These are phyloP conservation scores for Penicillium sp. DNA, from an alignment of 2,329 filamentous ascomycete species.

Conservation along the genomic window DNA sequence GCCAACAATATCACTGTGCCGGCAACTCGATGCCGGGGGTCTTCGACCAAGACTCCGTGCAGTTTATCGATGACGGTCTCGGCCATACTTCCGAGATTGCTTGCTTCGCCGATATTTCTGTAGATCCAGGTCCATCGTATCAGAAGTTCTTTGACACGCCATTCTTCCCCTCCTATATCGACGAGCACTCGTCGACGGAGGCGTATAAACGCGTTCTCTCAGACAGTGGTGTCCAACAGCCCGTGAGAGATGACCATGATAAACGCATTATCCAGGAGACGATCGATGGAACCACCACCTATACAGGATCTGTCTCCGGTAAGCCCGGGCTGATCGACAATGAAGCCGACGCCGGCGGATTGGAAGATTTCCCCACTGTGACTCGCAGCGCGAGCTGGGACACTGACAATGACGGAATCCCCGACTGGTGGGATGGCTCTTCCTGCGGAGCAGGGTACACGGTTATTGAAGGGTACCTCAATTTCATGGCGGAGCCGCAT, in stretches of 20 bases:
- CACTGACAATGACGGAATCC: conserved; percentile 13
- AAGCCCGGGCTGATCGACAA: conserved; percentile 18
- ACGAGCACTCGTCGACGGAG: conserved; percentile 17
- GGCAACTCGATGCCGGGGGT: conserved; percentile 17
- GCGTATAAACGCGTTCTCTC: conserved; percentile 20
- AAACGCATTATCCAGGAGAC: conserved; percentile 17
- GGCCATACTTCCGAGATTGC: conserved; percentile 16
- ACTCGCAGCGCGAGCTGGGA: conserved; percentile 15
- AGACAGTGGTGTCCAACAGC: conserved; percentile 13
- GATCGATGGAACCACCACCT: conserved; percentile 13
- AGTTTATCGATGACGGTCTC: conserved; percentile 11
- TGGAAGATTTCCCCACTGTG: conserved; percentile 12
- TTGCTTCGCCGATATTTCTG: conserved; percentile 18
- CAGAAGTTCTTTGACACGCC: conserved; percentile 21
- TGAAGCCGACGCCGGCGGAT: conserved; percentile 15
- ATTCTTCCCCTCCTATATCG: conserved; percentile 19
- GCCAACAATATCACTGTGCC: conserved; percentile 18
- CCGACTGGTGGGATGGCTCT: conserved; percentile 22
- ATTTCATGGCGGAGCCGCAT: conserved; percentile 19
- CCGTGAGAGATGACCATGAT: conserved; percentile 15
- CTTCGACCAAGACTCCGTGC: conserved; percentile 17
- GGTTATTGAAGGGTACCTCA: conserved; percentile 14
- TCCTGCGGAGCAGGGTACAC: conserved; percentile 16
- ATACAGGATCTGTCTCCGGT: conserved; percentile 12
- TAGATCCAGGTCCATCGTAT: conserved; percentile 15